These are phyloP conservation scores for Beauveria sp. DNA, from an alignment of 2,329 filamentous ascomycete genomes.

Conservation along the genomic window DNA sequence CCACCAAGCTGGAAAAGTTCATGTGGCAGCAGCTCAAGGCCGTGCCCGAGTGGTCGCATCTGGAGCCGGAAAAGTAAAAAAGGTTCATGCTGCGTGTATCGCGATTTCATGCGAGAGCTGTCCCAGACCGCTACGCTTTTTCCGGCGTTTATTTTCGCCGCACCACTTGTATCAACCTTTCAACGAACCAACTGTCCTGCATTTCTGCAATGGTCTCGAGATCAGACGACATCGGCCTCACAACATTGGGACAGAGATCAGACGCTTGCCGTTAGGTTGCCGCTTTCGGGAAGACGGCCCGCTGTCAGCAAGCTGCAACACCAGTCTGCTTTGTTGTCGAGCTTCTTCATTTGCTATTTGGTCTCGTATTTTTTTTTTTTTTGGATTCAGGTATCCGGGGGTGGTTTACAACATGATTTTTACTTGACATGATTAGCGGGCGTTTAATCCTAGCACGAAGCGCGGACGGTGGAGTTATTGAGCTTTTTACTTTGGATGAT, in stretches of 20 bases:
- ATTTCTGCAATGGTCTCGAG: too few relatives aligned
- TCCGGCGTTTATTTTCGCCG: too few relatives aligned
- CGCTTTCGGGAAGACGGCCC: not conserved
- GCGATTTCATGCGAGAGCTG: too few relatives aligned
- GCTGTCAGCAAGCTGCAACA: not conserved
- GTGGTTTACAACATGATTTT: not conserved
- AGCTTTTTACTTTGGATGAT: not conserved
- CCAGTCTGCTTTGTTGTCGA: not conserved
- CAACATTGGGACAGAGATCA: not conserved
- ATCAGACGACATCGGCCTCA: not conserved
- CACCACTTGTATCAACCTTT: too few relatives aligned
- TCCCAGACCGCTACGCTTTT: too few relatives aligned
- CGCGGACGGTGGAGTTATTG: not conserved
- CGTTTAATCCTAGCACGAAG: not conserved
- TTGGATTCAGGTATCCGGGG: not conserved
- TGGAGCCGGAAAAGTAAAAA: slow-evolving; percentile 40
- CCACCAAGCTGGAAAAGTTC: slow-evolving; percentile 85
- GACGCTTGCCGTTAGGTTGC: not conserved
- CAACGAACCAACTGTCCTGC: too few relatives aligned
- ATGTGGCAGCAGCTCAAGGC: slow-evolving; percentile 92
- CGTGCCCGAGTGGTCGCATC: slow-evolving; percentile 83
- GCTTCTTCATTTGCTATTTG: too few relatives aligned
- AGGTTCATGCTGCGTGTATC: not conserved
- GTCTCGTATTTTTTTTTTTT: not conserved
- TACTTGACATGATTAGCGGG: slow-evolving; percentile 7